Conservation (phyloP, 768 basidiomycete genomes). For the Rickenella mellea region DNA sequence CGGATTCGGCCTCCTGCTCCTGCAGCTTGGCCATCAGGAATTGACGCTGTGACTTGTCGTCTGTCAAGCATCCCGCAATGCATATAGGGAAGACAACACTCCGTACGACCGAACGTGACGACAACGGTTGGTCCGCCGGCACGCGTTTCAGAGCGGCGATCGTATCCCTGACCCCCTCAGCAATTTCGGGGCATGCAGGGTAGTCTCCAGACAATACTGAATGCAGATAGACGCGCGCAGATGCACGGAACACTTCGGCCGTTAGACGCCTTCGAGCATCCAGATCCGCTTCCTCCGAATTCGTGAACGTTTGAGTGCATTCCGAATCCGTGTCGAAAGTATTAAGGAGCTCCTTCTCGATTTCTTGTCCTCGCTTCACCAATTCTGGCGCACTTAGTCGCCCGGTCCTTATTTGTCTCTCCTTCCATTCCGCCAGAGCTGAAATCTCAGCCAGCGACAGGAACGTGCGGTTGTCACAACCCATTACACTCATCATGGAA, state of each 20-base stretch:
- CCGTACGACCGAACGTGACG: conserved; percentile 49
- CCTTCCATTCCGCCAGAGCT: conserved; percentile 59
- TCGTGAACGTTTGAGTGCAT: conserved; percentile 1
- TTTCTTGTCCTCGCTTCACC: conserved; percentile 39
- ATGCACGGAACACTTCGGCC: conserved; percentile 54
- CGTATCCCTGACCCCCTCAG: conserved; percentile 40
- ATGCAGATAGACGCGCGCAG: conserved; percentile 67
- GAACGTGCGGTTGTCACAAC: conserved; percentile 71
- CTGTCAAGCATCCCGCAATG: conserved; percentile 62
- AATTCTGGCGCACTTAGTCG: conserved; percentile 53
- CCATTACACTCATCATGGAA: conserved; percentile 80
- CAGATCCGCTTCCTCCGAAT: conserved; percentile 13
- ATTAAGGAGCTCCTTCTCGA: conserved; percentile 38
- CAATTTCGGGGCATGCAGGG: conserved; percentile 58
- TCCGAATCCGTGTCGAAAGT: too few species aligned
- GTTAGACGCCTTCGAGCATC: conserved; percentile 25
- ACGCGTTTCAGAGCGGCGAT: conserved; percentile 35
- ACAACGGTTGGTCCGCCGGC: conserved; percentile 20
- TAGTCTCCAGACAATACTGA: conserved; percentile 68
- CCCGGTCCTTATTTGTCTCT: conserved; percentile 25
- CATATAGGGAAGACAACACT: conserved; percentile 76
- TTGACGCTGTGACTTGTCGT: conserved; percentile 30
- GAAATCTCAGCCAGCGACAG: conserved; percentile 74
- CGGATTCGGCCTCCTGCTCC: conserved; percentile 39
- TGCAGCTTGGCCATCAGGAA: conserved; percentile 37